Base-by-base conservation (phyloP, 2,329 filamentous ascomycete species). In the Verticillium albo-atrum region DNA sequence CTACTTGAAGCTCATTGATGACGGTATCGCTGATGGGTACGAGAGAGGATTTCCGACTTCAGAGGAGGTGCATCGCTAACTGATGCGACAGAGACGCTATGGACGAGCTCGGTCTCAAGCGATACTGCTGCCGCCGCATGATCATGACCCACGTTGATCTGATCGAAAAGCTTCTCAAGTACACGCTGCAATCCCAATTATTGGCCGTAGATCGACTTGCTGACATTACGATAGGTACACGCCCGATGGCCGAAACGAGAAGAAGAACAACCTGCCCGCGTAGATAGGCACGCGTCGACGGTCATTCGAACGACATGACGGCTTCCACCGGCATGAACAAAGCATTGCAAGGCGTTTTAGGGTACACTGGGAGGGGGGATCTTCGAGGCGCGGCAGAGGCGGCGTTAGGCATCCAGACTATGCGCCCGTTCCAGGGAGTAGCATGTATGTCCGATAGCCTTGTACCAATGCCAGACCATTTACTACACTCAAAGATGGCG, bases 111-210 rank as follows among this genome's bases (percentile, higher is more conserved):
- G 92, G 92, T 59, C 89, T 96, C 71, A 94, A 92, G 77, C 87
- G 95, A 68, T 99, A 99, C 82, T 99, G 95, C 85, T 99, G 95
- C 81, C 91, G 95, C 68, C 90, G 95, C 71, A 99, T 99, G 95
- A 88, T 99, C 76, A 97, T 99, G 90, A 99, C 95, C 61, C 95
- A 99, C 77, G 95, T 99, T 70, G 95, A 99, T 75, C 82, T 99
- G 63, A 97, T 99, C 68, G 95, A 99, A 83, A 99, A 99, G 79
- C 86, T 99, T 56, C 86, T 99, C 66, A 91, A 94, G 91, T 96
- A 88, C 68, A 85, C 58, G 42, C 47, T 12, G 30, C 47, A 14
- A 3, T 2, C 20, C 23, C 7, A 20, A 50, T 23, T 23, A 6
- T 14, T 14, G 14, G 42, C 42, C 7, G 12, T 12, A 50, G 25